Base-by-base conservation (phyloP, 257 asterid genomes). In the Petunia axillaris region DNA sequence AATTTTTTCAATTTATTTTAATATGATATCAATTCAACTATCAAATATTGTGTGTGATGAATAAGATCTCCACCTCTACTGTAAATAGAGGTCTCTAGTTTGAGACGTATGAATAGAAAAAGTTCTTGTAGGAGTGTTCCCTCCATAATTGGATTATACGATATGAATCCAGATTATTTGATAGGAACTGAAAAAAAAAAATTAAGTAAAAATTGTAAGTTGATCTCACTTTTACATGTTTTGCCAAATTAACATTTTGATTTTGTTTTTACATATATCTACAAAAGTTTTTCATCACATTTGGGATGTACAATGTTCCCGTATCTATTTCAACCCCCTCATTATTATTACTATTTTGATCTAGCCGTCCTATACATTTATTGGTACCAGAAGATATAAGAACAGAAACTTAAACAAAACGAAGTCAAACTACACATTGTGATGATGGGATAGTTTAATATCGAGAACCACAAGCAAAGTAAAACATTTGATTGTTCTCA, bases 401-500 rank as follows among this genome's bases (percentile, higher is more conserved):
- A 57, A 52, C 15, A 52, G 36, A 57, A 1, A n/a, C 63, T 8
- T 57, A 57, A 57, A 35, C 10, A 71, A 71, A 25, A 70, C 3
- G 2, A 71, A 71, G 37, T 48, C 60, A 35, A 71, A 48, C 77
- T 16, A 71, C 15, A 64, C 3, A 38, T 64, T 38, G 5, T 57
- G 35, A 57, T 57, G 63, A 57, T 57, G 63, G 8, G 35, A 55
- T 64, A 38, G 71, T 6, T 64, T 64, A 48, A 64, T 39, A 38
- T 64, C 73, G 39, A 64, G 48, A 64, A 64, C 60, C 77, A 71
- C 43, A 35, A 50, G 25, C 35, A 48, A 48, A 67, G 15, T 67
- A 41, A 67, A 67, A 15, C 38, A 4, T 66, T 41, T 66, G 75
- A 66, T 66, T 66, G 43, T 15, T n/a, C 75, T 67, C 54, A 67